Evolutionary conservation across 495 filamentous ascomycete species (phyloP), one percentile per base, ranked within the genome.

Genomic region (Tetracladium setigerum): DNA sequence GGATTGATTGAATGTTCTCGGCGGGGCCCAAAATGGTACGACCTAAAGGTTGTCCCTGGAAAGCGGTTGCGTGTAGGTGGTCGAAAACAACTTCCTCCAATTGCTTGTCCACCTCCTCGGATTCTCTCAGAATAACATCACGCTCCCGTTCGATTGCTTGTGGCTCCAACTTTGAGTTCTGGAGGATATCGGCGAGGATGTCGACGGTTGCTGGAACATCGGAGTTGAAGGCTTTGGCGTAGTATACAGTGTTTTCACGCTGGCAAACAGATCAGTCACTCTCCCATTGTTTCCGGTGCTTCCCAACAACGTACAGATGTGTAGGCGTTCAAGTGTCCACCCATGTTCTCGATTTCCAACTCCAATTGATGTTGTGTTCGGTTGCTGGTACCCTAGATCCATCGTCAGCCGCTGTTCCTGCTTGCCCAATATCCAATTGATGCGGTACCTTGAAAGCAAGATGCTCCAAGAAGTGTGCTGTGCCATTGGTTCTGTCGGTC

Each of bases 321-420:
- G 76, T 99, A 99, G 59, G 92, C 92, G 68, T 99, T 99, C 52
- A 99, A 81, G 73, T 99, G 92, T 53, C 87, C 92, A 63, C 92
- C 92, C 89, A 97, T 95, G 73, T 99, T 97, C 76, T 99, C 92
- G 58, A 99, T 95, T 74, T 99, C 94, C 40, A 99, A 82, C 75
- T 99, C 92, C 67, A 99, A 72, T 69, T 97, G 92, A 62, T 91
- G 83, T 68, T 97, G 94, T 35, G 83, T 87, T 61, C 92, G 80
- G 69, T 84, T 95, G 69, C 82, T 77, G 52, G 92, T 98, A 55
- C 92, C 92, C 91, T 73, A 38, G 44, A 46, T 15, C 55, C 40
- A 39, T 15, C 14, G 41, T 65, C 48, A 64, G 55, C 43, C 31
- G 46, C 15, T 6, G 51, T 36, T n/a, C 14, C 9, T 13, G 18